Evolutionary conservation across 2,329 filamentous ascomycete species (phyloP).

Genomic region (Arthrobotrys entomopaga): DNA sequence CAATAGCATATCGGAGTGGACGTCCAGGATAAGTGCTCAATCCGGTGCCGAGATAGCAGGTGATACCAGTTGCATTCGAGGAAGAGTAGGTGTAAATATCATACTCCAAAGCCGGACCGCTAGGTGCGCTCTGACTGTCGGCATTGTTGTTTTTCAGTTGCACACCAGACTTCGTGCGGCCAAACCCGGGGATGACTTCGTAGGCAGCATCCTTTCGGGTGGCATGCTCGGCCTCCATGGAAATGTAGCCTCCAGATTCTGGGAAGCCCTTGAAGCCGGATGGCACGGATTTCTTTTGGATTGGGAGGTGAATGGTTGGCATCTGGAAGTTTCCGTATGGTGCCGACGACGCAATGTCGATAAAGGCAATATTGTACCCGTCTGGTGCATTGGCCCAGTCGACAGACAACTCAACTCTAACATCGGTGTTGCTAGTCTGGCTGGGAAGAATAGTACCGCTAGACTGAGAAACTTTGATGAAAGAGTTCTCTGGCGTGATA

Average conservation of each 20-base stretch:
- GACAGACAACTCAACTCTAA: constrained; percentile 68
- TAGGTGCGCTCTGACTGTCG: constrained; percentile 66
- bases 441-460: constrained; percentile 66
- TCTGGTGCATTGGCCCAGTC: constrained; percentile 67
- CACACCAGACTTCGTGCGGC: constrained; percentile 70
- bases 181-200: constrained; percentile 63
- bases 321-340: constrained; percentile 60
- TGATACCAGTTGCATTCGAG: constrained; percentile 63
- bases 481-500: constrained; percentile 65
- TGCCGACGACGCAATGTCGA: constrained; percentile 60
- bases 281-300: constrained; percentile 66
- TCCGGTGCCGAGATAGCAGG: constrained; percentile 65
- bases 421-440: constrained; percentile 64
- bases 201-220: constrained; percentile 63
- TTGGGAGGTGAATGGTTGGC: constrained; percentile 67
- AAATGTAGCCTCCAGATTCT: constrained; percentile 70
- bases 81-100: constrained; percentile 71
- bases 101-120: constrained; percentile 69
- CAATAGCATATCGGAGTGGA: constrained; percentile 67
- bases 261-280: constrained; percentile 71
- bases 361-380: constrained; percentile 61
- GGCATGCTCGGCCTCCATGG: constrained; percentile 68
- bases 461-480: constrained; percentile 67
- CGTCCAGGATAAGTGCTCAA: constrained; percentile 67
- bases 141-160: constrained; percentile 68